Base-by-base conservation (phyloP, 352 stramenopile genomes). In the Globisporangium canariense region DNA sequence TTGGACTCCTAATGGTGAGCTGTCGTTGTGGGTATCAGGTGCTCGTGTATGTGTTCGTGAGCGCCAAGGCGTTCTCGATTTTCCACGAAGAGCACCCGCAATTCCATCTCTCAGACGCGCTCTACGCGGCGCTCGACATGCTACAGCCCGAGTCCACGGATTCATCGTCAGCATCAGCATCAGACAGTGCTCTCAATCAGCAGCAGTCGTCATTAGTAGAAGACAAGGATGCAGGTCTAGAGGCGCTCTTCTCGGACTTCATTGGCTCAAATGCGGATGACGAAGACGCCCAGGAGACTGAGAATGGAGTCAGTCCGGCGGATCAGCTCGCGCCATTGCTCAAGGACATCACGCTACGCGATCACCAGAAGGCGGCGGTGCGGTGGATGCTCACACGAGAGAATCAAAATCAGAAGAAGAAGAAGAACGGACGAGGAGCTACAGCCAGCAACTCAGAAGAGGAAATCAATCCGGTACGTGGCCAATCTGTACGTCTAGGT, bases 371-470 rank as follows among this genome's bases (percentile, higher is more conserved):
- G 54, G 77, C 93, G 60, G 88, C 88, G 4, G 66, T 97, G 32
- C 69, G 70, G 28, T 97, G 89, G 89, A 96, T 96, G 89, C 56
- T 94, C n/a, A 85, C 84, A 72, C 78, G 89, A 38, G 89, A 96
- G 55, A 81, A 76, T 9, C 81, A 76, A 34, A 34, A 71, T 54
- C 22, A 68, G 22, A 58, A 55, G 50, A 66, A 72, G 20, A 50
- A 25, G 8, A 32, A 28, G 5, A 36, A 36, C 9, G 2, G 25
- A 55, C 16, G 41, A 60, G 46, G 43, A 53, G 13, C 40, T 30
- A n/a, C 56, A 16, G 63, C 34, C 41, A 58, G 52, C n/a, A 63
- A 46, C 57, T 64, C 74, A 13, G 64, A 75, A 41, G 65, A 77
- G 9, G 75, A 64, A n/a, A 67, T 70, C 49, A 74, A 90, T 18